Percentiles rank a stretch among this genome's conserved stretches.
Conservation (phyloP, 768 basidiomycete genomes). For the Kwoniella botswanensis region DNA sequence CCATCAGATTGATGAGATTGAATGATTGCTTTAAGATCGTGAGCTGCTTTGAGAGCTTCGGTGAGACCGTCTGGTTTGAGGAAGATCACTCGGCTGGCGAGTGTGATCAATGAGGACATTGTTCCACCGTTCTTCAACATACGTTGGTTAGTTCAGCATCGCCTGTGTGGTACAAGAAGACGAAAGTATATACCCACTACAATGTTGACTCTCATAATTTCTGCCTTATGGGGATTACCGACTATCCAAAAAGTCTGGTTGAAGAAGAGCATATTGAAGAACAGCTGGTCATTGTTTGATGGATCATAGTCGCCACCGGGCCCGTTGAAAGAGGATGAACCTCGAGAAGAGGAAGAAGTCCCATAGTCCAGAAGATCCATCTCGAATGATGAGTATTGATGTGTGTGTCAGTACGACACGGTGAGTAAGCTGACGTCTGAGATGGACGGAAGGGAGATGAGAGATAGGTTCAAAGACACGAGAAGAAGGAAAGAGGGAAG, state of each 20-base stretch:
- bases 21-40: not conserved
- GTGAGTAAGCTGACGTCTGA: not conserved
- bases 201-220: not conserved
- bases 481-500: not conserved
- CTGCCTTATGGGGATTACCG: not conserved
- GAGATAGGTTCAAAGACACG: not conserved
- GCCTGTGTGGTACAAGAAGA: too few species aligned
- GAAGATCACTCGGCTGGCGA: constrained; percentile 9
- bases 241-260: constrained; percentile 6
- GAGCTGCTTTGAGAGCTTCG: not conserved
- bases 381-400: not conserved
- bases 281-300: not conserved
- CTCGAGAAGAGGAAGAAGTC: not conserved
- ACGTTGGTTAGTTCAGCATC: not conserved
- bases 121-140: constrained; percentile 7
- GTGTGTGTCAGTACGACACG: not conserved
- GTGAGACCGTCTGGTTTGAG: constrained; percentile 6
- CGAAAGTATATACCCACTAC: not conserved
- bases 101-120: not conserved
- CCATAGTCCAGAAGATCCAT: not conserved
- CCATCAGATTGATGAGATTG: not conserved
- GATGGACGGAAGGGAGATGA: not conserved
- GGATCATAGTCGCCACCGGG: not conserved
- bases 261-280: constrained; percentile 5
- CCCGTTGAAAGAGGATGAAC: not conserved